A percentile compares a stretch with the other conserved stretches of the same genome.
phyloP scores from a whole-genome alignment of 495 filamentous ascomycete species.

The Penicillium arizonense region DNA sequence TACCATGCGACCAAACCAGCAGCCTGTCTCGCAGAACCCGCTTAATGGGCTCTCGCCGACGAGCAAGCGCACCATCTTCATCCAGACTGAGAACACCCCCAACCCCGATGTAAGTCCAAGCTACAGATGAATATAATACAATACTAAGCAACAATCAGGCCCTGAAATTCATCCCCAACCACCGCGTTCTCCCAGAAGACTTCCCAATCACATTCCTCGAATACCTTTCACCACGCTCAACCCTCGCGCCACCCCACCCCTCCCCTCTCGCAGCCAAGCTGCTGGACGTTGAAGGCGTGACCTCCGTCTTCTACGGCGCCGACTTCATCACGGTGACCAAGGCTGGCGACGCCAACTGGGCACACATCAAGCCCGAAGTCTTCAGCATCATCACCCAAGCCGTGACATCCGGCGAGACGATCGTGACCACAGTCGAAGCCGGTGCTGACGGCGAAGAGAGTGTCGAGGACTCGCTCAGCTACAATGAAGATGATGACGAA shows the following conservation, averaged over 20 bases:
- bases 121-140: too few relatives aligned
- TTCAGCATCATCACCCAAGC: slow-evolving; percentile 93
- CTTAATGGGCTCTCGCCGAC: slow-evolving; percentile 36
- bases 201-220: slow-evolving; percentile 79
- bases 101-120: slow-evolving; percentile 70
- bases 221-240: slow-evolving; percentile 84
- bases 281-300: slow-evolving; percentile 87
- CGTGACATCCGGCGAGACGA: slow-evolving; percentile 74
- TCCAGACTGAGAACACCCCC: slow-evolving; percentile 92
- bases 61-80: slow-evolving; percentile 81
- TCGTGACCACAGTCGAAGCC: slow-evolving; percentile 72
- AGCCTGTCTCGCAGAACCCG: slow-evolving; percentile 29
- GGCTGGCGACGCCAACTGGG: slow-evolving; percentile 81
- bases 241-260: slow-evolving; percentile 82
- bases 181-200: slow-evolving; percentile 70
- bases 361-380: slow-evolving; percentile 90
- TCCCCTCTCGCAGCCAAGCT: slow-evolving; percentile 91
- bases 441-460: slow-evolving; percentile 54
- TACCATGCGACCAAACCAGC: slow-evolving; percentile 46
- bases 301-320: slow-evolving; percentile 87
- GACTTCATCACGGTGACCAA: slow-evolving; percentile 99
- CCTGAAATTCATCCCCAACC: slow-evolving; percentile 92
- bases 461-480: slow-evolving; percentile 64
- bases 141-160: slow-evolving; percentile 37
- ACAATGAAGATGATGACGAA: slow-evolving; percentile 85